Conservation (phyloP, 495 filamentous ascomycete species). For the Penicilliopsis zonata region DNA sequence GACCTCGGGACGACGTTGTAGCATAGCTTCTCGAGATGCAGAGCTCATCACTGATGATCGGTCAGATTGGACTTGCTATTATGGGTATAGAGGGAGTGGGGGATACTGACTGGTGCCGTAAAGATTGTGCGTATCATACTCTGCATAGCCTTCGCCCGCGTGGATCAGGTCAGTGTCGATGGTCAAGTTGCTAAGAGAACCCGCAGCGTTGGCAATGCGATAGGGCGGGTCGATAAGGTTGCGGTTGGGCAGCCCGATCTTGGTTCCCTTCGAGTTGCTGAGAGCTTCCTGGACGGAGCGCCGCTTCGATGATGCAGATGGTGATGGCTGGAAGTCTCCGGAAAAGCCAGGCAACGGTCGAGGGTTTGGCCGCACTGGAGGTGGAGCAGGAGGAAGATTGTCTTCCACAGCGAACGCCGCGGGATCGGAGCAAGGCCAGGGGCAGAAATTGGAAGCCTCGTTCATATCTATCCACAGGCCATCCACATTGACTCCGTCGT, state of each 20-base stretch:
- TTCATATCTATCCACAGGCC: constrained; percentile 87
- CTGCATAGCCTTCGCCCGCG: constrained; percentile 47
- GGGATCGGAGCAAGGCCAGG: constrained; percentile 60
- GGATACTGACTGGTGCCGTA: constrained; percentile 54
- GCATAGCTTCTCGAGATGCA: constrained; percentile 55
- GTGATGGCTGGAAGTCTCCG: constrained; percentile 54
- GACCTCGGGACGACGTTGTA: constrained; percentile 48
- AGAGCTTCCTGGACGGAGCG: constrained; percentile 3
- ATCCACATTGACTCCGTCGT: constrained; percentile 67
- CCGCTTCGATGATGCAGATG: constrained; percentile 15
- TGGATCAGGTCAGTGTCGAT: constrained; percentile 66
- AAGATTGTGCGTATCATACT: constrained; percentile 80
- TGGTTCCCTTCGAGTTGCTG: constrained; percentile 10
- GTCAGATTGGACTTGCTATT: constrained; percentile 2
- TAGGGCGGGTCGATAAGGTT: constrained; percentile 65
- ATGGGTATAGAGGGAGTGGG: background rate
- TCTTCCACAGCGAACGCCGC: constrained; percentile 36
- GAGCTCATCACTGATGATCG: constrained; percentile 59
- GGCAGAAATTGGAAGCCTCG: constrained; percentile 62
- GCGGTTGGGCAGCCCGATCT: constrained; percentile 46
- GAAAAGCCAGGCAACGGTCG: constrained; percentile 61
- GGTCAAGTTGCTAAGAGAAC: constrained; percentile 59
- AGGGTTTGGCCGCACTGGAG: constrained; percentile 47
- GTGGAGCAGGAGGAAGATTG: constrained; percentile 53
- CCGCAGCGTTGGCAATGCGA: constrained; percentile 59